These are phyloP conservation scores for Plasmodium vinckei DNA, from an alignment of 169 alveolate genomes.

Conservation along the genomic window DNA sequence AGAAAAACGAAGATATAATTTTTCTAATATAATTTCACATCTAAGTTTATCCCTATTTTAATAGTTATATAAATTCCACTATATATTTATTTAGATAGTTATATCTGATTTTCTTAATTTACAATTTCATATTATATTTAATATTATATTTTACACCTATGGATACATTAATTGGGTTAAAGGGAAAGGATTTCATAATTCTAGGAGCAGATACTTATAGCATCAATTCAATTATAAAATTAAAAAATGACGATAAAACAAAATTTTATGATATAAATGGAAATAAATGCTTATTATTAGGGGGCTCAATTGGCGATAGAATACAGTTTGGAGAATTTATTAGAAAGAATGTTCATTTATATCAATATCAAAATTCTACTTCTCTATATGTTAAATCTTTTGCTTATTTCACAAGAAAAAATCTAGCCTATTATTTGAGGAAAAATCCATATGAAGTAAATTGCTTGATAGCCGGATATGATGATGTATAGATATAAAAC, in stretches of 20 bases:
- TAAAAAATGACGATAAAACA: conserved; percentile 78
- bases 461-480: conserved; percentile 90
- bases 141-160: conserved; percentile 37
- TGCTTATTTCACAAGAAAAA: conserved; percentile 89
- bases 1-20: too few species aligned
- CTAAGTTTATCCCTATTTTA: too few species aligned
- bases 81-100: too few species aligned
- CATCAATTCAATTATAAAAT: conserved; percentile 82
- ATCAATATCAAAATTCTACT: conserved; percentile 85
- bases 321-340: conserved; percentile 89
- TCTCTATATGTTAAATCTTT: conserved; percentile 86
- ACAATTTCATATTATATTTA: too few species aligned
- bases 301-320: conserved; percentile 91
- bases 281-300: conserved; percentile 86
- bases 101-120: too few species aligned
- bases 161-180: conserved; percentile 90
- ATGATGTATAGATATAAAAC: conserved; percentile 71
- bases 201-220: conserved; percentile 88
- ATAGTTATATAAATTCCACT: too few species aligned
- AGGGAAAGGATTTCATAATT: conserved; percentile 87
- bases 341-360: conserved; percentile 85
- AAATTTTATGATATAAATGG: conserved; percentile 85
- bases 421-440: conserved; percentile 90
- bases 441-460: conserved; percentile 90
- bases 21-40: too few species aligned